These are phyloP conservation scores for Plectosphaerella cucumerina DNA, from an alignment of 2,329 filamentous ascomycete genomes.

Conservation along the genomic window DNA sequence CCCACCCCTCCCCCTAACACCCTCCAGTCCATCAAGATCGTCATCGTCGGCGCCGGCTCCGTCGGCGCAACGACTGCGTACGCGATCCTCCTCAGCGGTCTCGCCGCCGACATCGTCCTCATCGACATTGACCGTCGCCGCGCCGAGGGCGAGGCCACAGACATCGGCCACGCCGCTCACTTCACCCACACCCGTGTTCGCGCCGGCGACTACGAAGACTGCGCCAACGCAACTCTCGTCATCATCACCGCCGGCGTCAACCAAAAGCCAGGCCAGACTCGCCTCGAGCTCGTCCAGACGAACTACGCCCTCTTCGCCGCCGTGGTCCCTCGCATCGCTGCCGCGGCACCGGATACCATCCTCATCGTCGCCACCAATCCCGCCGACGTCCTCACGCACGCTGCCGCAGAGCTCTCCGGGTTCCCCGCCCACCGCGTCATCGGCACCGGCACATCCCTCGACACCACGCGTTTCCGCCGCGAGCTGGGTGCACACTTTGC, in stretches of 20 bases:
- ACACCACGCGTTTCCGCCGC: conserved; percentile 23
- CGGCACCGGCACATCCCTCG: conserved; percentile 25
- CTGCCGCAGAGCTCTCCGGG: conserved; percentile 19
- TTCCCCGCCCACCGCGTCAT: conserved; percentile 24
- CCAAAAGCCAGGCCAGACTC: conserved; percentile 26
- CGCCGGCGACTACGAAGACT: conserved; percentile 20
- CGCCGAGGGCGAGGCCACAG: conserved; percentile 23
- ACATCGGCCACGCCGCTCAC: conserved; percentile 24
- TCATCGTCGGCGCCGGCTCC: conserved; percentile 15
- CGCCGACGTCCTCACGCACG: conserved; percentile 24
- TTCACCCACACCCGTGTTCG: conserved; percentile 22
- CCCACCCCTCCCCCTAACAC: no score
- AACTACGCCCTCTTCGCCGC: conserved; percentile 22
- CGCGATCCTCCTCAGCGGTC: conserved; percentile 15
- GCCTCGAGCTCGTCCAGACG: conserved; percentile 24
- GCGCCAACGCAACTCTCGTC: conserved; percentile 21
- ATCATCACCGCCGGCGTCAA: conserved; percentile 28
- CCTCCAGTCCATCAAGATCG: conserved; percentile 20
- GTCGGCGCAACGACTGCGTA: conserved; percentile 24
- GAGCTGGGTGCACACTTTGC: conserved; percentile 19
- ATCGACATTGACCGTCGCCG: conserved; percentile 24
- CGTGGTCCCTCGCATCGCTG: conserved; percentile 20
- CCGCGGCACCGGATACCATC: conserved; percentile 21
- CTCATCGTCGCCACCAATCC: conserved; percentile 27
- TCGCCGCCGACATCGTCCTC: conserved; percentile 23